These are phyloP conservation scores for Simplicillium aogashimaense DNA, from an alignment of 2,329 filamentous ascomycete genomes.

Conservation along the genomic window DNA sequence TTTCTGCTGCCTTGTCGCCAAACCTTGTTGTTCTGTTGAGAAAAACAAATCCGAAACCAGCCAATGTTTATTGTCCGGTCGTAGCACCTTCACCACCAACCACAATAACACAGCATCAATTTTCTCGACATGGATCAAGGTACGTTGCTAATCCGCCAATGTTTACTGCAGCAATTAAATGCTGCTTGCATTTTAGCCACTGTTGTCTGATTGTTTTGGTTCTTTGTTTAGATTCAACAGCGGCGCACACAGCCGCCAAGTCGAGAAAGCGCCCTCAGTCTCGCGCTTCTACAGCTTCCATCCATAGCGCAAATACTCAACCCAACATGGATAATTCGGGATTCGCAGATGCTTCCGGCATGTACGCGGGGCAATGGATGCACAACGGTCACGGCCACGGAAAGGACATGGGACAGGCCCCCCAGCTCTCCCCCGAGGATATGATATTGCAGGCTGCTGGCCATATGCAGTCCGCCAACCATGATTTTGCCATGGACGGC, in stretches of 20 bases:
- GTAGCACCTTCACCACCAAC: slow-evolving; percentile 17
- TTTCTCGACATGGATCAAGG: slow-evolving; percentile 22
- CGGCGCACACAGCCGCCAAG: slow-evolving; percentile 23
- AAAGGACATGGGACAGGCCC: slow-evolving; percentile 30
- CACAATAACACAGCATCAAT: slow-evolving; percentile 17
- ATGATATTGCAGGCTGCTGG: slow-evolving; percentile 48
- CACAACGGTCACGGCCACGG: slow-evolving; percentile 30
- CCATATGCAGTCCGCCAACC: slow-evolving; percentile 40
- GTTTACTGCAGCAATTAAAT: slow-evolving; percentile 16
- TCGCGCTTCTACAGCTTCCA: slow-evolving; percentile 45
- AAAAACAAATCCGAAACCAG: slow-evolving; percentile 14
- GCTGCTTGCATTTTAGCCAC: slow-evolving; percentile 1
- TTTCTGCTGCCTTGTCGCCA: neutral
- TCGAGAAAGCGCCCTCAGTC: slow-evolving; percentile 42
- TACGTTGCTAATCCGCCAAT: slow-evolving; percentile 12
- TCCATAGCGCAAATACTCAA: slow-evolving; percentile 43
- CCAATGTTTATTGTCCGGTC: slow-evolving; percentile 30
- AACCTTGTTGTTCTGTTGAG: neutral
- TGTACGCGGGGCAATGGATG: slow-evolving; percentile 42
- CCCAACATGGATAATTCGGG: slow-evolving; percentile 37
- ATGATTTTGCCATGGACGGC: slow-evolving; percentile 40
- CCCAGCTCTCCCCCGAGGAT: slow-evolving; percentile 46
- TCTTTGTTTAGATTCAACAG: slow-evolving; percentile 16
- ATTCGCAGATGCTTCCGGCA: slow-evolving; percentile 30
- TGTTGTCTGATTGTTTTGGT: neutral